Conservation (phyloP, 805 yeast species). For the Blastobotrys chiropterorum region DNA sequence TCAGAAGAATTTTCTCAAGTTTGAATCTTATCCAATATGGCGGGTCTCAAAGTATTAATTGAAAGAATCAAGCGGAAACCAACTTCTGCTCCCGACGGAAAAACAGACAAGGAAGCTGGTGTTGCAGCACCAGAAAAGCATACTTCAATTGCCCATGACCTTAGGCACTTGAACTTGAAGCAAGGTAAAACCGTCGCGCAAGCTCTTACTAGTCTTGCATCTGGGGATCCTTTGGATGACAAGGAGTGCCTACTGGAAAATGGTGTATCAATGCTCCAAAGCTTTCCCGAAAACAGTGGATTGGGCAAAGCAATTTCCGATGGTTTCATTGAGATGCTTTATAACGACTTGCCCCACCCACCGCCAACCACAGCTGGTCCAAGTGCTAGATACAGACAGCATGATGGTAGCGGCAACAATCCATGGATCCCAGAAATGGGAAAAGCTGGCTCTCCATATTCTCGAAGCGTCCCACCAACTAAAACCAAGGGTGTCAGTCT, state of each 20-base stretch:
- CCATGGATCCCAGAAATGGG: constrained; percentile 4
- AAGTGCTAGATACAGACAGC: not conserved
- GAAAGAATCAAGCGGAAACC: not conserved
- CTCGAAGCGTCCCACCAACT: not conserved
- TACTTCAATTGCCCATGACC: constrained; percentile 1
- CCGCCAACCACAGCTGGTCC: constrained; percentile 1
- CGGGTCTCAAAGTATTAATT: not conserved
- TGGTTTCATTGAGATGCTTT: constrained; percentile 1
- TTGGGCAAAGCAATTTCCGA: constrained; percentile 1
- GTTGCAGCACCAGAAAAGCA: not conserved
- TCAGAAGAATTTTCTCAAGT: too few species aligned
- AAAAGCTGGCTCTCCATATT: not conserved
- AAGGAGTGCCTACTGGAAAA: not conserved
- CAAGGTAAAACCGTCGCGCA: not conserved
- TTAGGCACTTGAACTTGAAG: constrained; percentile 2
- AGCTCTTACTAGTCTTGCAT: not conserved
- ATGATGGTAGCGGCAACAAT: constrained; percentile 1
- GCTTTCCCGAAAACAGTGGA: not conserved
- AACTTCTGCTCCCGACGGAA: not conserved
- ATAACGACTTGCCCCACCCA: constrained; percentile 1
- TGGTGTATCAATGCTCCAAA: constrained; percentile 1
- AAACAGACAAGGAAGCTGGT: constrained; percentile 3
- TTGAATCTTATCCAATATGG: too few species aligned
- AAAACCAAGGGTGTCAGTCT: not conserved
- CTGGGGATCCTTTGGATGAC: constrained; percentile 1